These are phyloP conservation scores for Aspergillus costaricaensis DNA, from an alignment of 2,329 filamentous ascomycete genomes.

Conservation along the genomic window DNA sequence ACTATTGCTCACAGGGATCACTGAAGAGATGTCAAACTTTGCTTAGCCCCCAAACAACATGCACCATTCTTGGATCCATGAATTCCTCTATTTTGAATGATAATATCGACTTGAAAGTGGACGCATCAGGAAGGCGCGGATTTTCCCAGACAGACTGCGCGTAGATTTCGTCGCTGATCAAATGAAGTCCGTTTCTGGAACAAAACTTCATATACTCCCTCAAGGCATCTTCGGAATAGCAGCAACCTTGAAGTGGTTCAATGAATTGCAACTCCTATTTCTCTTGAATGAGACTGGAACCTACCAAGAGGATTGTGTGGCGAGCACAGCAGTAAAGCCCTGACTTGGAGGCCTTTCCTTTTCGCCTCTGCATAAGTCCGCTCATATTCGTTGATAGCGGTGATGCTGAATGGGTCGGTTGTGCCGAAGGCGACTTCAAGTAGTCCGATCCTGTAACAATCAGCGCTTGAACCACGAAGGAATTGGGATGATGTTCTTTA, in stretches of 20 bases:
- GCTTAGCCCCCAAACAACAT: not conserved
- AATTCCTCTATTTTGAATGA: not conserved
- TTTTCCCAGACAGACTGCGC: not conserved
- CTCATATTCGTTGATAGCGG: constrained; percentile 50
- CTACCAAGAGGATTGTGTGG: not conserved
- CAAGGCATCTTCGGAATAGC: not conserved
- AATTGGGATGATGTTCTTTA: not conserved
- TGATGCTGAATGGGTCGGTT: constrained; percentile 45
- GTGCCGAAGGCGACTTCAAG: not conserved
- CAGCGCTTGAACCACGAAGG: not conserved
- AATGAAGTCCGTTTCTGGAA: not conserved
- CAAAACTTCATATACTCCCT: not conserved
- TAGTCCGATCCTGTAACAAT: not conserved
- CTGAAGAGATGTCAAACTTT: not conserved
- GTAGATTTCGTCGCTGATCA: not conserved
- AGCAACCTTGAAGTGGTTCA: not conserved
- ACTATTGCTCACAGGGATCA: not conserved
- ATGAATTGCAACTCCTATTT: not conserved
- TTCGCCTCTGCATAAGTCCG: constrained; percentile 41
- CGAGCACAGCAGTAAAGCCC: not conserved
- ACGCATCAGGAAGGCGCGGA: not conserved
- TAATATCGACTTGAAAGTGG: not conserved
- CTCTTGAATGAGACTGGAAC: not conserved
- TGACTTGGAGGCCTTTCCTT: constrained; percentile 13
- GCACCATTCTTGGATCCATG: not conserved